Base-by-base conservation (phyloP, 2,329 filamentous ascomycete genomes). In the Thielaviopsis ethacetica region DNA sequence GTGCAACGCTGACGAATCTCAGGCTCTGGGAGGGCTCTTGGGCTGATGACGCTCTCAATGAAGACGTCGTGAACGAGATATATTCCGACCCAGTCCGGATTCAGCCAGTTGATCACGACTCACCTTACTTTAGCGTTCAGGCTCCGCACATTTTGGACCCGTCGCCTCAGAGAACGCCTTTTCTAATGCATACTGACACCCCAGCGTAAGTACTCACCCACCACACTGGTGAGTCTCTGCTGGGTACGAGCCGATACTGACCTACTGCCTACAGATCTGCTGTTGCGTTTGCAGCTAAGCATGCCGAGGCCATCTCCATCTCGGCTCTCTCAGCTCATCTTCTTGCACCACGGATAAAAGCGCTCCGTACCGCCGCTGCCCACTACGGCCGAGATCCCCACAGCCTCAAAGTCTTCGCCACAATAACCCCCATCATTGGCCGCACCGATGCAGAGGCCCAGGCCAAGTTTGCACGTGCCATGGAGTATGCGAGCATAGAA, bases 271-370 rank as follows among this genome's bases (percentile, higher is more conserved):
- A 6, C 9, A 44, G 17, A 13, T 74, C 79, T 0, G 82, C 81
- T 0, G 82, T 80, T 62, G 67, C 69, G 0, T 85, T 86, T 62
- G 80, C 80, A 0, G 78, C 81, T 0, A 77, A 79, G 58, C 80
- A 85, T 63, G 82, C 82, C 0, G 83, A 86, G 64, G 81, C 76
- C 1, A 80, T 85, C 51, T 84, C 85, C 62, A 75, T 84, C 0
- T 78, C 76, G 0, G 79, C 78, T 0, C 80, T 83, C 63, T 76
- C 74, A 12, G 79, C 82, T 0, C 68, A 71, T 0, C 73, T 78
- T 0, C 75, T 83, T 1, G 74, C 75, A 1, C 76, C 76, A 62
- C 80, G 75, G 47, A 75, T 85, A 12, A 73, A 76, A 0, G 79
- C 81, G 27, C 81, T 84, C 30, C 73, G 82, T 2, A 67, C 72